Conservation (phyloP, 2,329 filamentous ascomycete species). For the Cadophora malorum region DNA sequence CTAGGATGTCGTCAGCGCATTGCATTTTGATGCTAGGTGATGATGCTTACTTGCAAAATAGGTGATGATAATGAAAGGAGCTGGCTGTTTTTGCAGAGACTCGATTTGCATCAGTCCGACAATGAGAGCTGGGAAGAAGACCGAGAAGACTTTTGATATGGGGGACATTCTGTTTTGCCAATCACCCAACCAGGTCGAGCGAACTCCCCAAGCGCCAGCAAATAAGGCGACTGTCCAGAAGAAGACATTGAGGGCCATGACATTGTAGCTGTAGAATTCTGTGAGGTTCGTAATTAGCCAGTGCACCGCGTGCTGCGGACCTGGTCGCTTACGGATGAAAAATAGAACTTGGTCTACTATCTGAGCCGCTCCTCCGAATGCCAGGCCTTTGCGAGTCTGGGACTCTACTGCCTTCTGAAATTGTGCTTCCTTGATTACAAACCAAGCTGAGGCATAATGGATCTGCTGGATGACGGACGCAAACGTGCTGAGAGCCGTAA, state of each 20-base stretch:
- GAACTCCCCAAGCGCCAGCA: slow-evolving; percentile 45
- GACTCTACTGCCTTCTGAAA: slow-evolving; percentile 47
- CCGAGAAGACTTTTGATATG: slow-evolving; percentile 46
- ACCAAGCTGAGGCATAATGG: slow-evolving; percentile 40
- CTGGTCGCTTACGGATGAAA: slow-evolving; percentile 53
- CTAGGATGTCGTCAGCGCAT: slow-evolving; percentile 40
- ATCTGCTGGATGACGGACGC: slow-evolving; percentile 43
- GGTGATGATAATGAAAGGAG: slow-evolving; percentile 47
- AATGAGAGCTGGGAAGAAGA: slow-evolving; percentile 48
- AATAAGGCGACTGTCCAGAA: slow-evolving; percentile 53
- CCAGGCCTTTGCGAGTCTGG: slow-evolving; percentile 50
- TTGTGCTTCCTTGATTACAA: slow-evolving; percentile 41
- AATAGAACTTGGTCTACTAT: slow-evolving; percentile 53
- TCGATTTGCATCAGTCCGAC: slow-evolving; percentile 45
- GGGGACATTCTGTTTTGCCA: slow-evolving; percentile 40
- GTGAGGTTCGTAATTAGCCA: slow-evolving; percentile 18
- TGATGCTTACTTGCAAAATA: slow-evolving; percentile 48
- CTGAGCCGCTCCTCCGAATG: slow-evolving; percentile 50
- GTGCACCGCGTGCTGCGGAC: background rate
- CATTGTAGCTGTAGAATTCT: slow-evolving; percentile 59
- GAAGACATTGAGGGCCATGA: slow-evolving; percentile 53
- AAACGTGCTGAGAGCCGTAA: slow-evolving; percentile 41
- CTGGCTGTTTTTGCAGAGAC: slow-evolving; percentile 41
- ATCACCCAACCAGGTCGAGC: slow-evolving; percentile 41
- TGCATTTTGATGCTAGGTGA: background rate